These are phyloP conservation scores for Favolaschia claudopus DNA, from an alignment of 768 basidiomycete genomes.

Conservation along the genomic window DNA sequence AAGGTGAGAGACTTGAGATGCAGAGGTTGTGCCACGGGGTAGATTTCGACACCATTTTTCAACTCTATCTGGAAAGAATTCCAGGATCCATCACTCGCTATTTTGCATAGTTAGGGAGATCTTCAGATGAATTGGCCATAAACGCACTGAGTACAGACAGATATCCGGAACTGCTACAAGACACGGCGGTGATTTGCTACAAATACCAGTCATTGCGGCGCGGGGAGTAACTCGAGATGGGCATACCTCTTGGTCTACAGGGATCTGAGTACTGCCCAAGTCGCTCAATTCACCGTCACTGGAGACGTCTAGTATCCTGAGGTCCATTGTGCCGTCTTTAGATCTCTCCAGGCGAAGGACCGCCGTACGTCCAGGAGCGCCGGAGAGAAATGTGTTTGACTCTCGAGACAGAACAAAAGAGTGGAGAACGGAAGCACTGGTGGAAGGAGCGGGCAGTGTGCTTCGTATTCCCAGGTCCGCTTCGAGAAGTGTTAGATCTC, in stretches of 20 bases:
- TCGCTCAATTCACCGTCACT: slow-evolving; percentile 40
- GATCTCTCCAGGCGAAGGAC: slow-evolving; percentile 35
- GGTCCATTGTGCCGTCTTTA: slow-evolving; percentile 32
- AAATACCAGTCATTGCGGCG: slow-evolving; percentile 4
- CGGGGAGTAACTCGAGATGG: background rate
- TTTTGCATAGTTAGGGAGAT: background rate
- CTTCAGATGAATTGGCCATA: no score
- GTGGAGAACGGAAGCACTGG: slow-evolving; percentile 21
- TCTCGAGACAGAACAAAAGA: slow-evolving; percentile 39
- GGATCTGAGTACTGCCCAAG: slow-evolving; percentile 36
- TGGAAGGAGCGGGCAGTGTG: slow-evolving; percentile 27
- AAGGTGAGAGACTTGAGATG: slow-evolving; percentile 32
- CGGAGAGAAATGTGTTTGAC: slow-evolving; percentile 39
- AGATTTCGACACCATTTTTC: slow-evolving; percentile 29
- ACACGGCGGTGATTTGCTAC: slow-evolving; percentile 47
- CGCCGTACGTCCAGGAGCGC: slow-evolving; percentile 28
- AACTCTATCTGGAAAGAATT: slow-evolving; percentile 43
- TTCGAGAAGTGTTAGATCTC: slow-evolving; percentile 40
- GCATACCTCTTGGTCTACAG: slow-evolving; percentile 41
- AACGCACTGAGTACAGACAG: slow-evolving; percentile 59
- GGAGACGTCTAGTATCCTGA: slow-evolving; percentile 42
- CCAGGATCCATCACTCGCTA: slow-evolving; percentile 23
- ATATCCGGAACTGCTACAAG: slow-evolving; percentile 57
- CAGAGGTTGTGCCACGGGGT: slow-evolving; percentile 36
- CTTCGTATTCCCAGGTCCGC: slow-evolving; percentile 33